A percentile compares a stretch with the other conserved stretches of the same genome.
These are phyloP conservation scores for Stylonectria norvegica DNA, from an alignment of 2,329 filamentous ascomycete genomes.

Conservation along the genomic window DNA sequence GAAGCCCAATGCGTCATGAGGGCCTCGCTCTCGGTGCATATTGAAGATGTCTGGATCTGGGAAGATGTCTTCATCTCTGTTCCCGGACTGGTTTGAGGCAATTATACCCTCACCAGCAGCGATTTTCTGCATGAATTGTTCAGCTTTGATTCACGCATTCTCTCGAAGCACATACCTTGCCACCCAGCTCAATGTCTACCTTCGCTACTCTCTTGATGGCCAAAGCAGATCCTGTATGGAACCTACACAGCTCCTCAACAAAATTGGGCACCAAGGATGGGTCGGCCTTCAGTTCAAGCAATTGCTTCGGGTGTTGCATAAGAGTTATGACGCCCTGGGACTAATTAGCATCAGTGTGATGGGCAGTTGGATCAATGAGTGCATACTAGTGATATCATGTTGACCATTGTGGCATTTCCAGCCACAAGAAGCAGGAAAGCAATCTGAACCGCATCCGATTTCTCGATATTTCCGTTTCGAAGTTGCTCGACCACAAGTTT, in stretches of 20 bases:
- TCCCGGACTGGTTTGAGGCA: constrained; percentile 44
- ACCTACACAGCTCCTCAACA: constrained; percentile 48
- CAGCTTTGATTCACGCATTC: background rate
- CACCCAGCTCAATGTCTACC: constrained; percentile 42
- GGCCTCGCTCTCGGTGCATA: constrained; percentile 35
- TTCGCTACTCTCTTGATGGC: constrained; percentile 47
- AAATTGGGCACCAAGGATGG: constrained; percentile 37
- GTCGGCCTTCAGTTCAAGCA: constrained; percentile 38
- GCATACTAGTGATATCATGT: constrained; percentile 45
- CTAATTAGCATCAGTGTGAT: background rate
- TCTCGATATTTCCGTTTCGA: constrained; percentile 36
- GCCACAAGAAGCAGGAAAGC: constrained; percentile 49
- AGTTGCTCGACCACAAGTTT: constrained; percentile 41
- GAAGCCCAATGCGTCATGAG: constrained; percentile 40
- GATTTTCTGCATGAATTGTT: constrained; percentile 28
- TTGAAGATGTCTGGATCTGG: constrained; percentile 40
- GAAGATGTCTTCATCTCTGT: constrained; percentile 45
- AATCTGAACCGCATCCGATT: constrained; percentile 43
- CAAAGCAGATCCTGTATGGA: constrained; percentile 45
- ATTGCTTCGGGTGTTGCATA: constrained; percentile 41
- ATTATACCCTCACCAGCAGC: constrained; percentile 44
- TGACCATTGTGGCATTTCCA: constrained; percentile 51
- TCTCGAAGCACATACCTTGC: constrained; percentile 29
- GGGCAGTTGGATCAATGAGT: background rate
- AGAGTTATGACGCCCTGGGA: constrained; percentile 42